phyloP scores from a whole-genome alignment of 805 yeast genomes.

The Pichia gijzeniarum region DNA sequence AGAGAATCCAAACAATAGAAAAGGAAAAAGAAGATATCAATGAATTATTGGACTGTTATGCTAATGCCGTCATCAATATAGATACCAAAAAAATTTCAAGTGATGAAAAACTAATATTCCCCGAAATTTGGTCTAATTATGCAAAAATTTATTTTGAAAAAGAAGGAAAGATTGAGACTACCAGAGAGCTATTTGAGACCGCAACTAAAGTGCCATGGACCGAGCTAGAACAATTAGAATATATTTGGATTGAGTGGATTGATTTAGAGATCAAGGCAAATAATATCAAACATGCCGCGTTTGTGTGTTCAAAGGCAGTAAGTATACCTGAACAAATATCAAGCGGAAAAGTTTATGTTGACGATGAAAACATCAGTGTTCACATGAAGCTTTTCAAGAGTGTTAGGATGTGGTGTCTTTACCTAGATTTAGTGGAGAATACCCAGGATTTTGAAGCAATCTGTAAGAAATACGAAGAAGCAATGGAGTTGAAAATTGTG shows the following conservation, averaged over 20 bases:
- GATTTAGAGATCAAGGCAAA: slow-evolving; percentile 51
- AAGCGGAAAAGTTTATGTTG: slow-evolving; percentile 22
- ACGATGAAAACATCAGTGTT: slow-evolving; percentile 41
- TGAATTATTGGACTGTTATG: slow-evolving; percentile 49
- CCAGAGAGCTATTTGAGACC: slow-evolving; percentile 54
- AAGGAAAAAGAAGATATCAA: slow-evolving; percentile 16
- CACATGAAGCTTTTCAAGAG: slow-evolving; percentile 58
- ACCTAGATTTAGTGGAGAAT: slow-evolving; percentile 63
- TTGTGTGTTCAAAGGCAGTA: slow-evolving; percentile 31
- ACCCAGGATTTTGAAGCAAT: slow-evolving; percentile 38
- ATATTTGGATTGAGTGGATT: slow-evolving; percentile 71
- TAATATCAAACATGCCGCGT: slow-evolving; percentile 36
- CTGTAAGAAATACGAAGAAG: slow-evolving; percentile 43
- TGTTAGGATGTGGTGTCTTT: slow-evolving; percentile 62
- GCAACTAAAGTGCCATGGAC: slow-evolving; percentile 67
- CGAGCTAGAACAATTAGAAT: slow-evolving; percentile 55
- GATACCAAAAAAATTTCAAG: slow-evolving; percentile 49
- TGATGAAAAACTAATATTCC: slow-evolving; percentile 33
- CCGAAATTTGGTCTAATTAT: slow-evolving; percentile 64
- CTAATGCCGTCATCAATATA: slow-evolving; percentile 58
- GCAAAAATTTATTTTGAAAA: slow-evolving; percentile 55
- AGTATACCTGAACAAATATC: slow-evolving; percentile 18
- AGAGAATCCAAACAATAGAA: slow-evolving; percentile 39
- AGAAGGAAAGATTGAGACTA: slow-evolving; percentile 48
- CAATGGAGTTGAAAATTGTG: slow-evolving; percentile 54